Evolutionary conservation across 2,329 filamentous ascomycete species (phyloP).

Genomic region (Aspergillus sergii): DNA sequence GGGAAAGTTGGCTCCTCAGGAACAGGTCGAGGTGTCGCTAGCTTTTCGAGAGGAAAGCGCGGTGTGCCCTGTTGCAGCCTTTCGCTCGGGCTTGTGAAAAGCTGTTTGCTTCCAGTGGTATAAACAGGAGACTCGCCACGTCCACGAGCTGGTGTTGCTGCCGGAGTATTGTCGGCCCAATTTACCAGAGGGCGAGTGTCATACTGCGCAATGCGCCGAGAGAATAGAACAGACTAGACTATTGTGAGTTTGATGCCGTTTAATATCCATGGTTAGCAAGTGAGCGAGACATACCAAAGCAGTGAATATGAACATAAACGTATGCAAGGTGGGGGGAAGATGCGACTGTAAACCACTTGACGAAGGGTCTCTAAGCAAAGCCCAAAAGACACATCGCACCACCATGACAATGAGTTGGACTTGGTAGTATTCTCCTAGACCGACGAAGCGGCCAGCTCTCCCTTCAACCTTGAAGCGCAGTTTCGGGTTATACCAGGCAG

Average conservation of each 20-base stretch:
- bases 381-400: slow-evolving; percentile 48
- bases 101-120: slow-evolving; percentile 19
- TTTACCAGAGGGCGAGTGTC: slow-evolving; percentile 45
- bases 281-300: slow-evolving; percentile 34
- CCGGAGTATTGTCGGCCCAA: slow-evolving; percentile 43
- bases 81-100: slow-evolving; percentile 19
- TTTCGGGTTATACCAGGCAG: slow-evolving; percentile 54
- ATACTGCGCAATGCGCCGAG: slow-evolving; percentile 41
- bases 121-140: slow-evolving; percentile 20
- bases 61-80: slow-evolving; percentile 20
- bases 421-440: slow-evolving; percentile 50
- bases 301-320: slow-evolving; percentile 44
- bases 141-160: slow-evolving; percentile 28
- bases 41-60: slow-evolving; percentile 45
- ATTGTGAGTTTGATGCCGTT: slow-evolving; percentile 22
- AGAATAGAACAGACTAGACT: slow-evolving; percentile 39
- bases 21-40: slow-evolving; percentile 34
- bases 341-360: slow-evolving; percentile 34
- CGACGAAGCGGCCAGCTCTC: slow-evolving; percentile 42
- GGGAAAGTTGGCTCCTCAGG: slow-evolving; percentile 30
- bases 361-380: slow-evolving; percentile 43
- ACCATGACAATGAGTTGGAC: slow-evolving; percentile 50
- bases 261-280: not conserved
- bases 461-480: slow-evolving; percentile 48
- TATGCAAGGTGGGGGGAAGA: slow-evolving; percentile 39